A percentile compares a stretch with the other conserved stretches of the same genome.
Conservation (phyloP, 768 basidiomycete species). For the Leccinum variicolor region DNA sequence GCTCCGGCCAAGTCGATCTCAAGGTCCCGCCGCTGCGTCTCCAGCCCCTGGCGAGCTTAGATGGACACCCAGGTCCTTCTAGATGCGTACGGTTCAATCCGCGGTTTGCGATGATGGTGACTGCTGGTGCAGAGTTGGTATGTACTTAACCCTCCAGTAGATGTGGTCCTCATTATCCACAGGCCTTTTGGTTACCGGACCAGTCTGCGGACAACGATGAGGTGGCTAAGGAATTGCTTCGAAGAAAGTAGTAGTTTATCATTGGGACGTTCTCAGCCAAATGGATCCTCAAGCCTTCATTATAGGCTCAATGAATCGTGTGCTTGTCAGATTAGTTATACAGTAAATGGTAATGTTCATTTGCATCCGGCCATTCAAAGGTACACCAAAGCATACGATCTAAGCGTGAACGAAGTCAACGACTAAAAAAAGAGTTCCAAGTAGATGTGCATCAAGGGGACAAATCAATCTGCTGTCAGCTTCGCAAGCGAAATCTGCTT, state of each 20-base stretch:
- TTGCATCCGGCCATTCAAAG: conserved; percentile 1
- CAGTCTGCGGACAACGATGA: conserved; percentile 66
- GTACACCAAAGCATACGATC: not conserved
- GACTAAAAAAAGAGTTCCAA: not conserved
- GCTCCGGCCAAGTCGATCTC: conserved; percentile 51
- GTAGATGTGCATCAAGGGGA: not conserved
- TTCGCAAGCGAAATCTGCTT: conserved; percentile 62
- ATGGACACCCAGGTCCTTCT: conserved; percentile 80
- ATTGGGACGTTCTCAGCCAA: not conserved
- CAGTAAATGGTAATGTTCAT: not conserved
- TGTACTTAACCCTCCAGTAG: conserved; percentile 20
- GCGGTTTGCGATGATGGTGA: conserved; percentile 81
- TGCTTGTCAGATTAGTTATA: not conserved
- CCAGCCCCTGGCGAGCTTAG: conserved; percentile 50
- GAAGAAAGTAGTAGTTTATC: conserved; percentile 38
- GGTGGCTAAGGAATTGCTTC: conserved; percentile 64
- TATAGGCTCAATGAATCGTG: not conserved
- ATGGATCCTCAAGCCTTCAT: not conserved
- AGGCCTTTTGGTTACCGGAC: conserved; percentile 72
- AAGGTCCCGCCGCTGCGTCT: conserved; percentile 50
- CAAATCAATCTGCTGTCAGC: conserved; percentile 34
- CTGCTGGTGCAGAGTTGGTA: conserved; percentile 82
- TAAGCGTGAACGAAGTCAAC: conserved; percentile 8
- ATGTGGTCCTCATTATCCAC: conserved; percentile 14
- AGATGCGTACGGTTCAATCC: conserved; percentile 92